Conservation (phyloP, 2,329 filamentous ascomycete species). For the Pyrenochaeta sp. region DNA sequence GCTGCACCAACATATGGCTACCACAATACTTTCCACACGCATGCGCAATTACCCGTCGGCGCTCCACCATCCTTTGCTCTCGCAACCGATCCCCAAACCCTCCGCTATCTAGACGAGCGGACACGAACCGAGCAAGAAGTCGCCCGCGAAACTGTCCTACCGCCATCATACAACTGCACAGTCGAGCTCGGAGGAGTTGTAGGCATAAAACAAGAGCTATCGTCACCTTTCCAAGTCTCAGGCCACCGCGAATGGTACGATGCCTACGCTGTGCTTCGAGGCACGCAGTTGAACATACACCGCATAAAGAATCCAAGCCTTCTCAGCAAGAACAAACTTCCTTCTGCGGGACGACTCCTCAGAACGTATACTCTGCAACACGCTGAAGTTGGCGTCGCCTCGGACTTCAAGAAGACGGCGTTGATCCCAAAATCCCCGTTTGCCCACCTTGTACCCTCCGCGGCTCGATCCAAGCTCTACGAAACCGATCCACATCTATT, state of each 20-base stretch:
- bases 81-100: conserved; percentile 32
- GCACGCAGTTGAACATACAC: conserved; percentile 73
- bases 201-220: conserved; percentile 71
- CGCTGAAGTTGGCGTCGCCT: conserved; percentile 77
- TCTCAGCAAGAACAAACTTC: conserved; percentile 58
- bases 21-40: conserved; percentile 54
- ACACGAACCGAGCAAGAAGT: conserved; percentile 29
- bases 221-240: conserved; percentile 69
- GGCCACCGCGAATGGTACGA: conserved; percentile 70
- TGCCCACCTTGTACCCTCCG: conserved; percentile 54
- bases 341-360: conserved; percentile 66
- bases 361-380: conserved; percentile 77
- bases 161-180: conserved; percentile 49
- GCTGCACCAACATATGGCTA: conserved; percentile 49
- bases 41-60: conserved; percentile 37
- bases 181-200: conserved; percentile 44
- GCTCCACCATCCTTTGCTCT: conserved; percentile 44
- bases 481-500: conserved; percentile 58
- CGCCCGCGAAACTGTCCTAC: conserved; percentile 26
- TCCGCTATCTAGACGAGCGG: conserved; percentile 31
- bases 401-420: conserved; percentile 71
- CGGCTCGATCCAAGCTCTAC: conserved; percentile 51
- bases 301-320: conserved; percentile 64
- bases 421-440: conserved; percentile 55
- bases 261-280: conserved; percentile 70